Conservation (phyloP, 2,329 filamentous ascomycete genomes). For the Monosporascus cannonballus region DNA sequence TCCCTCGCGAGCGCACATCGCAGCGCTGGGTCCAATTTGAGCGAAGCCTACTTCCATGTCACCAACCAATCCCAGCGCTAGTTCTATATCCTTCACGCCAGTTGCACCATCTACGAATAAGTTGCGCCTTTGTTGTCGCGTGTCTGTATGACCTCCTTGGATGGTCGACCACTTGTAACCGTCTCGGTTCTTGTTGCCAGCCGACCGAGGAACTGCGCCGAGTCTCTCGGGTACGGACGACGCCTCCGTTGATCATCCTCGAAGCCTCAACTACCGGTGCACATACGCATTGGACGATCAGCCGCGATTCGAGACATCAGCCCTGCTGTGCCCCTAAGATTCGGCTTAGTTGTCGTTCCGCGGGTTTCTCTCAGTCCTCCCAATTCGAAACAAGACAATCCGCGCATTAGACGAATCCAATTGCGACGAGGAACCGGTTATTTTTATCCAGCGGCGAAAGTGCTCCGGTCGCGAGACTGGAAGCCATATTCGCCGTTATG, state of each 20-base stretch:
- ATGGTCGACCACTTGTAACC: neutral
- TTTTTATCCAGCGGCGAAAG: conserved; percentile 36
- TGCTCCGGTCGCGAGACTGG: conserved; percentile 57
- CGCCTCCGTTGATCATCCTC: neutral
- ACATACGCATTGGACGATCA: neutral
- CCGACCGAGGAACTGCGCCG: neutral
- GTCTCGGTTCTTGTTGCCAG: neutral
- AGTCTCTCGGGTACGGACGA: neutral
- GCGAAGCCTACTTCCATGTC: neutral
- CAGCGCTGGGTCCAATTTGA: neutral
- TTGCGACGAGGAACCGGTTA: conserved; percentile 15
- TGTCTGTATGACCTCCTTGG: neutral
- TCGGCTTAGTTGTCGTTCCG: neutral
- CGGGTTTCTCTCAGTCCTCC: neutral
- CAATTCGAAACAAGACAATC: neutral
- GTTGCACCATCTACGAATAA: neutral
- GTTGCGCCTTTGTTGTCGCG: neutral
- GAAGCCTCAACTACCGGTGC: neutral
- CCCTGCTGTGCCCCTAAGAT: neutral
- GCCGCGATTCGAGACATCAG: neutral
- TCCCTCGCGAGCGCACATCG: neutral
- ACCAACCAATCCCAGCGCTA: neutral
- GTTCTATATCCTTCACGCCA: neutral
- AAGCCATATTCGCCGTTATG: conserved; percentile 51
- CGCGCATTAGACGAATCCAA: conserved; percentile 2